Percentiles rank a stretch among this genome's conserved stretches.
Evolutionary conservation across 805 yeast species (phyloP).

Genomic region (Ogataea henricii): DNA sequence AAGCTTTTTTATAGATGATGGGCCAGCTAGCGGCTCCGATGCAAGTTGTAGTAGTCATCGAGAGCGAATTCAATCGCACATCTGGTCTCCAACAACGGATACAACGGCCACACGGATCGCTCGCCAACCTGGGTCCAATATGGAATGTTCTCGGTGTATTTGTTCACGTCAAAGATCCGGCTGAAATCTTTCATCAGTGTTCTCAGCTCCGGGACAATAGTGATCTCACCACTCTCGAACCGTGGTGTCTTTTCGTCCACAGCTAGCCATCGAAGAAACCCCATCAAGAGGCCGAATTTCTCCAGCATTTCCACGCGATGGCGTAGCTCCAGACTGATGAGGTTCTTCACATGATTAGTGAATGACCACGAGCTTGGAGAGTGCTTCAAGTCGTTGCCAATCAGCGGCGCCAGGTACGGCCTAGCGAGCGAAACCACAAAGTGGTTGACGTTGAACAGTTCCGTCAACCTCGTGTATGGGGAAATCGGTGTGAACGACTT

Average conservation of each 20-base stretch:
- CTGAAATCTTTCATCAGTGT: constrained; percentile 71
- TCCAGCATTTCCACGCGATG: constrained; percentile 83
- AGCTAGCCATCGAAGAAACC: constrained; percentile 69
- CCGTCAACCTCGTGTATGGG: constrained; percentile 87
- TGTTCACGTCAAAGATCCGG: constrained; percentile 74
- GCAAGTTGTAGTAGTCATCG: constrained; percentile 63
- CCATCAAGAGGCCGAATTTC: constrained; percentile 72
- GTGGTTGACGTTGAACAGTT: constrained; percentile 92
- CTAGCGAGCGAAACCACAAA: constrained; percentile 89
- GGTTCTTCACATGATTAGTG: constrained; percentile 42
- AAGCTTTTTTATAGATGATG: constrained; percentile 46
- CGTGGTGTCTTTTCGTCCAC: constrained; percentile 87
- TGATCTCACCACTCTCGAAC: constrained; percentile 73
- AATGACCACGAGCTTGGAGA: constrained; percentile 41
- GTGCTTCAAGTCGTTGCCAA: constrained; percentile 81
- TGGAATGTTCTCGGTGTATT: constrained; percentile 69
- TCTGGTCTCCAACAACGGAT: constrained; percentile 81
- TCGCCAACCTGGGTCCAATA: constrained; percentile 93
- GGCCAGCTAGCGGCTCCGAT: constrained; percentile 23
- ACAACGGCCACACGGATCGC: constrained; percentile 87
- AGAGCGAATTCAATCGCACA: constrained; percentile 88
- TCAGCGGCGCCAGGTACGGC: constrained; percentile 89
- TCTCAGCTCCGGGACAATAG: constrained; percentile 84
- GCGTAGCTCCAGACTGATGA: constrained; percentile 75
- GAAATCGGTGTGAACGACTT: constrained; percentile 38